A percentile compares a stretch with the other conserved stretches of the same genome.
phyloP scores from a whole-genome alignment of 768 basidiomycete genomes.

The Auriculariales sp. region DNA sequence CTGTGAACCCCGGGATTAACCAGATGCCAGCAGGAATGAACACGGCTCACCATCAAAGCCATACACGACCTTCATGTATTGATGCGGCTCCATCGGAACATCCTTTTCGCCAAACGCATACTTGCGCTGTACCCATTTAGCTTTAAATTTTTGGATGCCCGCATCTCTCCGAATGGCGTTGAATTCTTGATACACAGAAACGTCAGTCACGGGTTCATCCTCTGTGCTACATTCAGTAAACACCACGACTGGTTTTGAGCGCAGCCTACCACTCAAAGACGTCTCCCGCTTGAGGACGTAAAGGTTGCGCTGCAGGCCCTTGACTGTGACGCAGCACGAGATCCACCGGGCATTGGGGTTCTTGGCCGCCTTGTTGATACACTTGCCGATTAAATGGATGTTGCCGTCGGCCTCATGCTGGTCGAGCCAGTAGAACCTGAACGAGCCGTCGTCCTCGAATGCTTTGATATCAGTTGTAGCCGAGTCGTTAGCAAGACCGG shows the following conservation, averaged over 20 bases:
- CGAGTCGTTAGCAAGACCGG: constrained; percentile 22
- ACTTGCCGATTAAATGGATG: constrained; percentile 83
- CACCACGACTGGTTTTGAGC: background rate
- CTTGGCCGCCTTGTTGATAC: constrained; percentile 58
- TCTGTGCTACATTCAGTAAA: constrained; percentile 21
- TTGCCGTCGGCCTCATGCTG: constrained; percentile 77
- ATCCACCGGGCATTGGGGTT: too few relatives aligned
- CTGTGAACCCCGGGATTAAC: background rate
- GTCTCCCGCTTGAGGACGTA: constrained; percentile 70
- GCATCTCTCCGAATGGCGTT: constrained; percentile 59
- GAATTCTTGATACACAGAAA: constrained; percentile 74
- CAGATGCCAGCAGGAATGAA: background rate
- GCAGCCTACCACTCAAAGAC: constrained; percentile 27
- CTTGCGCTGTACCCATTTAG: constrained; percentile 74
- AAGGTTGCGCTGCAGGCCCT: constrained; percentile 78
- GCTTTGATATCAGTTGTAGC: constrained; percentile 39
- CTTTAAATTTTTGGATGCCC: constrained; percentile 62
- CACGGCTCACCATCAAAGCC: constrained; percentile 58
- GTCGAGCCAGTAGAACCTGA: constrained; percentile 94
- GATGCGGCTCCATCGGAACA: constrained; percentile 60
- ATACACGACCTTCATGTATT: constrained; percentile 92
- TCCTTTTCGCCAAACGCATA: constrained; percentile 85
- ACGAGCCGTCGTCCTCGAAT: constrained; percentile 69
- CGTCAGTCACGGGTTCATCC: constrained; percentile 52
- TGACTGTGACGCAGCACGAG: constrained; percentile 77